phyloP scores from a whole-genome alignment of 2,329 filamentous ascomycete species.

The Colletotrichum aenigma region DNA sequence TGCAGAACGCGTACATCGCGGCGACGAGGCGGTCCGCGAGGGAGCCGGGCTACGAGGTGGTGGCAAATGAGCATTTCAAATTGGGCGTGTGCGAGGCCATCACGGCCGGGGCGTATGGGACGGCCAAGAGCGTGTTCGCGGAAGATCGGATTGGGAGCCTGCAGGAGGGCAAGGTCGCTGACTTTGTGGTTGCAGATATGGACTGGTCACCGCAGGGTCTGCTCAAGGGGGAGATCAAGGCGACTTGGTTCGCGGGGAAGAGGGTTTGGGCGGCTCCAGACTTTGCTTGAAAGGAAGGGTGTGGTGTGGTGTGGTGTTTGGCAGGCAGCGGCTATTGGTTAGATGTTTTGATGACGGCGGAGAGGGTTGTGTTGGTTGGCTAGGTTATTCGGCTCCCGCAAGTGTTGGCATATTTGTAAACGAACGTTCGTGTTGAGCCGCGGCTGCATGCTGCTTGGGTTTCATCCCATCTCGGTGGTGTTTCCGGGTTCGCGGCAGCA shows the following conservation, averaged over 20 bases:
- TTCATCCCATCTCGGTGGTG: slow-evolving; percentile 17
- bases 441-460: background rate
- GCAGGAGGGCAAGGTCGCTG: slow-evolving; percentile 51
- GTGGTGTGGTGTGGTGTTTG: background rate
- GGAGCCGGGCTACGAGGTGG: slow-evolving; percentile 39
- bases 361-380: background rate
- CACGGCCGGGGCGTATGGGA: slow-evolving; percentile 49
- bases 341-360: background rate
- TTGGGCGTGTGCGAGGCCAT: slow-evolving; percentile 52
- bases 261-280: slow-evolving; percentile 31
- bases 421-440: background rate
- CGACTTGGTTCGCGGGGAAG: slow-evolving; percentile 53
- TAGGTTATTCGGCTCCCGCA: background rate
- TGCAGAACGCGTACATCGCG: slow-evolving; percentile 56
- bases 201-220: slow-evolving; percentile 47
- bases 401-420: background rate
- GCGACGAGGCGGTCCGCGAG: slow-evolving; percentile 54
- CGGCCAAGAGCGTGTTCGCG: slow-evolving; percentile 54
- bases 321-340: background rate
- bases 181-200: slow-evolving; percentile 57
- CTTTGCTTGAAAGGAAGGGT: background rate
- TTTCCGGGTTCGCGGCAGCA: slow-evolving; percentile 8
- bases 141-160: slow-evolving; percentile 52
- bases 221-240: slow-evolving; percentile 41
- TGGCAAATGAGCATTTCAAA: slow-evolving; percentile 51